Evolutionary conservation across 2,329 filamentous ascomycete species (phyloP), one percentile per base, ranked within the genome.

Genomic region (Ascochyta lentis): DNA sequence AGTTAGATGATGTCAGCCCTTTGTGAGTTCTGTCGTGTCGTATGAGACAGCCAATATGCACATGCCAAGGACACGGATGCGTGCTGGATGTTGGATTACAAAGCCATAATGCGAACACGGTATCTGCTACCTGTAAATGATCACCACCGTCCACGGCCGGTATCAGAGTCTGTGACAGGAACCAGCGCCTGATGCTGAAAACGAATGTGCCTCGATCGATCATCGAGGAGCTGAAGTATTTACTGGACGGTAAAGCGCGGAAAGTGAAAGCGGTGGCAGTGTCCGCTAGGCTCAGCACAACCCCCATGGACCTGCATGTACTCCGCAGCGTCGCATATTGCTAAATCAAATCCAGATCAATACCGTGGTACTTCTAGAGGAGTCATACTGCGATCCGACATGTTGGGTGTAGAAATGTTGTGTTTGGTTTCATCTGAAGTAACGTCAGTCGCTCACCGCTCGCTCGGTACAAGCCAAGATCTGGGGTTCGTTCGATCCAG

Each of bases 241-340:
- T 31, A 31, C 29, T 31, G 12, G 29, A 31, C 29, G 10, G 12
- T 13, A 15, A 31, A n/a, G 9, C 23, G 24, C 13, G 7, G 16
- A 35, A 45, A 29, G 43, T 41, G 29, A 29, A 29, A 31, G 27
- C 33, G 40, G 39, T 50, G 56, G 58, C 61, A 58, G 55, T 42
- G 33, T 49, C 33, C 45, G 63, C 55, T 58, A 63, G 60, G 52
- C 54, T 22, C 37, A 37, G 38, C 26, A 26, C 34, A 43, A 13
- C 27, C 34, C 23, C 26, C 29, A 40, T 16, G 45, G 13, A 50
- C 22, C 38, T 39, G 47, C 52, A 55, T 46, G 29, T 50, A 23
- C 57, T 56, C 46, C 37, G 50, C 57, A 54, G 40, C 41, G 54
- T 62, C 52, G 47, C 55, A 66, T 26, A 34, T 46, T 52, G 39